Evolutionary conservation across 257 asterid species (phyloP).

Genomic region (Henckelia pumila): DNA sequence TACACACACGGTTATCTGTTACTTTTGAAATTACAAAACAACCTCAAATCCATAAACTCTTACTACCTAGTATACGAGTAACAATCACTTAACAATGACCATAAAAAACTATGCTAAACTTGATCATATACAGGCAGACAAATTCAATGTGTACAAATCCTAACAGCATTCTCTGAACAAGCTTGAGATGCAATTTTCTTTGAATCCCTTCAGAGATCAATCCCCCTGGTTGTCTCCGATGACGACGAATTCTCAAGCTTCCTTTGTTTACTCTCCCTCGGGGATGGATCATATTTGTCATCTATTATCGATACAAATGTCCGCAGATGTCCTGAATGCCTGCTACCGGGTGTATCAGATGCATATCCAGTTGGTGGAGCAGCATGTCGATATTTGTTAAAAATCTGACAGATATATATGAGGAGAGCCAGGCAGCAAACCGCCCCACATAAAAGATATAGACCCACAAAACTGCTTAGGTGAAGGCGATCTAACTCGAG

Average conservation of each 20-base stretch:
- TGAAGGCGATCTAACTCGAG: conserved; percentile 59
- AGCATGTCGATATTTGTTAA: conserved; percentile 14
- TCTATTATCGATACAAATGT: conserved; percentile 59
- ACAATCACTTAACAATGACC: too few species aligned
- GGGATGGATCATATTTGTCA: conserved; percentile 57
- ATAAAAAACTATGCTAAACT: too few species aligned
- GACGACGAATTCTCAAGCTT: conserved; percentile 44
- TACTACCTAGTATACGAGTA: too few species aligned
- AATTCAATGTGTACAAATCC: too few species aligned
- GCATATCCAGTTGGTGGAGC: conserved; percentile 24
- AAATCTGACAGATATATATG: conserved; percentile 49
- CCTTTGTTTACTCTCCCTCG: conserved; percentile 51
- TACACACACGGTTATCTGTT: too few species aligned
- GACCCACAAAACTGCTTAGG: conserved; percentile 75
- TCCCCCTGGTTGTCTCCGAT: conserved; percentile 30
- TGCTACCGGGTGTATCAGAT: conserved; percentile 32
- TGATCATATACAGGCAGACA: too few species aligned
- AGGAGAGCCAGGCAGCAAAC: conserved; percentile 71
- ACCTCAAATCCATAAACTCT: too few species aligned
- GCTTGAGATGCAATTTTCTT: conserved; percentile 23
- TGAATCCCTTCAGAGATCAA: conserved; percentile 34
- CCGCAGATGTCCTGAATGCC: conserved; percentile 50
- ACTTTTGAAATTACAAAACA: too few species aligned
- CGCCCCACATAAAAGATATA: conserved; percentile 59
- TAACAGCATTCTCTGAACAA: conserved; percentile 12